phyloP scores from a whole-genome alignment of 2,329 filamentous ascomycete species.

The Ambrosiella beaveri region DNA sequence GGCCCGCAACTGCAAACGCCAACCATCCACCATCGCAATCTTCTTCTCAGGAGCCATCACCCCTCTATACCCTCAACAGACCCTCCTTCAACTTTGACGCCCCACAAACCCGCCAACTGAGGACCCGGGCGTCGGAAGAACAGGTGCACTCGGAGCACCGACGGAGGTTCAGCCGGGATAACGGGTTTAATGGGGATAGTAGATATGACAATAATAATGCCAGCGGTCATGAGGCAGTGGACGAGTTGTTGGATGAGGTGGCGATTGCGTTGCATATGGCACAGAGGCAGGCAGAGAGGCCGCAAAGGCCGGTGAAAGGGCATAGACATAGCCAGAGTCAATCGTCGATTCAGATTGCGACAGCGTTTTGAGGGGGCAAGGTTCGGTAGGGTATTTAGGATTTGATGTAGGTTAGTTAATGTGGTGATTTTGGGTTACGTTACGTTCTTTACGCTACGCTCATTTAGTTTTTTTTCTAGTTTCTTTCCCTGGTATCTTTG shows the following conservation, averaged over 20 bases:
- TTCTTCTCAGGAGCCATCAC: slow-evolving; percentile 5
- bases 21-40: not conserved
- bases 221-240: not conserved
- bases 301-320: not conserved
- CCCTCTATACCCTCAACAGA: slow-evolving; percentile 2
- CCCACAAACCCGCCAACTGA: slow-evolving; percentile 2
- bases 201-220: not conserved
- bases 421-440: not conserved
- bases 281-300: not conserved
- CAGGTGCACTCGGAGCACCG: not conserved
- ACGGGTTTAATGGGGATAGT: too few species aligned
- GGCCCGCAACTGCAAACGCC: not conserved
- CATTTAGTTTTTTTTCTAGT: not conserved
- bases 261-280: slow-evolving; percentile 10
- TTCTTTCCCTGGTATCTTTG: not conserved
- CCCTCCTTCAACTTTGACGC: slow-evolving; percentile 2
- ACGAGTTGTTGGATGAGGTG: slow-evolving; percentile 11
- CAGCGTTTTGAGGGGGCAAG: not conserved
- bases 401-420: not conserved
- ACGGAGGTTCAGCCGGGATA: not conserved
- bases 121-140: not conserved
- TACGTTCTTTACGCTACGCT: not conserved
- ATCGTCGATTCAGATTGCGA: not conserved
- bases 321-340: not conserved
- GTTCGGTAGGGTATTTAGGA: not conserved